Base-by-base conservation (phyloP, 1,284 basidiomycete species). In the Moesziomyces antarcticus region DNA sequence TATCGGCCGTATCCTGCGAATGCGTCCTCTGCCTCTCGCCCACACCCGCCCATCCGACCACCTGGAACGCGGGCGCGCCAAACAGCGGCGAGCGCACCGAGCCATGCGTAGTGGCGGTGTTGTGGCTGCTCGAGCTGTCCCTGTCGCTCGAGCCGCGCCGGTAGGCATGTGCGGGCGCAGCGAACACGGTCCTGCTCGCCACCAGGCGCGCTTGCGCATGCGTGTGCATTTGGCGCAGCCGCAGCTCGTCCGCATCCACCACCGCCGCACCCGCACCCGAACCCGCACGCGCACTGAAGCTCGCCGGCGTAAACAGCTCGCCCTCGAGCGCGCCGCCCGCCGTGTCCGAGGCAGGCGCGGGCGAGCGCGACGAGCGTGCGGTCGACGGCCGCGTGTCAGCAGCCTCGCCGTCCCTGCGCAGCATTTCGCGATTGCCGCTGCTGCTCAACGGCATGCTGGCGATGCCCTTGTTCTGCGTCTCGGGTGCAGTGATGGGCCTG, bases 401-500 rank as follows among this genome's bases (percentile, higher is more conserved):
- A 8, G 30, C 30, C 30, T 30, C 30, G 30, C 30, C 30, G 30
- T 30, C 30, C 30, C 30, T 30, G 30, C 30, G 30, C 30, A 30
- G 30, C 30, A 9, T 30, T 11, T 30, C 30, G 30, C 30, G 30
- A 11, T 9, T 30, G 8, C 30, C 30, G 30, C 30, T 8, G 30
- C 30, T 30, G 30, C 30, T 30, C 8, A 30, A 30, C 3, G 10
- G 35, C 43, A 44, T 21, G n/a, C 44, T 18, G 24, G n/a, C 35
- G 35, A 16, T 11, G 35, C 35, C 14, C 14, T 37, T 37, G 35
- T 37, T 37, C 14, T 14, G 35, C 10, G n/a, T n/a, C n/a, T 57
- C 66, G 41, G 59, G 58, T 5, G 65, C 59, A 22, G 65, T 68
- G 9, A 47, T 52, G 5, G 59, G 59, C 27, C 55, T 49, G n/a